These are phyloP conservation scores for Solanum chilense DNA, from an alignment of 257 asterid species.

Conservation along the genomic window DNA sequence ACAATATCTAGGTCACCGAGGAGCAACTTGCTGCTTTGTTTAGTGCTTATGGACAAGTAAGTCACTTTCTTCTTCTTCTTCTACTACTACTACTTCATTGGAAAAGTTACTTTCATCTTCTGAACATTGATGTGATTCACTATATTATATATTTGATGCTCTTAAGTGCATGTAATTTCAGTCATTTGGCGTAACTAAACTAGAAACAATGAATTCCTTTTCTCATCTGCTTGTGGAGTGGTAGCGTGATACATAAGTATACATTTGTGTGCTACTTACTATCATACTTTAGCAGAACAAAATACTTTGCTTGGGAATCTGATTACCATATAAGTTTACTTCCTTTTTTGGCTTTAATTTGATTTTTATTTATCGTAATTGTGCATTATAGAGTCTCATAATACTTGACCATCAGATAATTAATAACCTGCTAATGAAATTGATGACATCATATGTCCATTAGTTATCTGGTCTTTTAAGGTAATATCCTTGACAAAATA, in stretches of 20 bases:
- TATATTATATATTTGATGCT: neutral
- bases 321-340: neutral
- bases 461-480: neutral
- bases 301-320: neutral
- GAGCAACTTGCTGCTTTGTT: conserved; percentile 88
- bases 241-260: neutral
- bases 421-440: neutral
- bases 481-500: neutral
- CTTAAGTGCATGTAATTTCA: neutral
- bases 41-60: conserved; percentile 78
- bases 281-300: neutral
- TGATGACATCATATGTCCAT: neutral
- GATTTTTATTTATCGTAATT: neutral
- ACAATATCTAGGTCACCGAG: conserved; percentile 52
- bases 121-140: neutral
- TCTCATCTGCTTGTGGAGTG: neutral
- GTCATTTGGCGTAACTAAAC: neutral
- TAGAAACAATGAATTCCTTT: neutral
- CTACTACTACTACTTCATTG: neutral
- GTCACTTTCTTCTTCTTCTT: conserved; percentile 13
- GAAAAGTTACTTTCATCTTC: conserved; percentile 17
- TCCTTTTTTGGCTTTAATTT: neutral
- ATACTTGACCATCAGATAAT: neutral
- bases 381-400: neutral
- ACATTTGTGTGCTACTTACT: neutral